A percentile compares a stretch with the other conserved stretches of the same genome.
These are phyloP conservation scores for Cyclotella distinguenda DNA, from an alignment of 108 stramenopile species.

Conservation along the genomic window DNA sequence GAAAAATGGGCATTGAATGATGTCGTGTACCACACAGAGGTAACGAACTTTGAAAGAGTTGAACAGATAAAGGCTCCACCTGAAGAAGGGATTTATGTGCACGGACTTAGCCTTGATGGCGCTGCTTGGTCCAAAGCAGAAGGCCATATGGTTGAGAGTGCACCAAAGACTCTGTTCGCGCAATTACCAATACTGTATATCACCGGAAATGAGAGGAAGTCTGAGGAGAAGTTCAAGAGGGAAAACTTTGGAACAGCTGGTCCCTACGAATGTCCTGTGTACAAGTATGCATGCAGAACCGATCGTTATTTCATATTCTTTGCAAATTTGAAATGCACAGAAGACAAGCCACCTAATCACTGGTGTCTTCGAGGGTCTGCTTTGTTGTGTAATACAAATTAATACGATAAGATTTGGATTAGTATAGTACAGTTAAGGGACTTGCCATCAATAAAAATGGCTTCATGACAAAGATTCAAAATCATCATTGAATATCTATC, in stretches of 20 bases:
- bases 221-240: slow-evolving; percentile 47
- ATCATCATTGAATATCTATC: no score
- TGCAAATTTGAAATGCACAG: slow-evolving; percentile 65
- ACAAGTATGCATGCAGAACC: slow-evolving; percentile 84
- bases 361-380: slow-evolving; percentile 82
- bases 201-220: slow-evolving; percentile 64
- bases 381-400: slow-evolving; percentile 64
- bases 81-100: slow-evolving; percentile 87
- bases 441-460: no score
- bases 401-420: no score
- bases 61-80: slow-evolving; percentile 62
- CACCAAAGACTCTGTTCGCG: slow-evolving; percentile 77
- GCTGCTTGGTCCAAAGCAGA: slow-evolving; percentile 77
- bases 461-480: no score
- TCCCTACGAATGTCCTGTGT: slow-evolving; percentile 82
- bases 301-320: slow-evolving; percentile 81
- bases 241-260: slow-evolving; percentile 61
- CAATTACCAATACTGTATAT: slow-evolving; percentile 75
- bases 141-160: slow-evolving; percentile 66
- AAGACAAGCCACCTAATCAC: slow-evolving; percentile 60
- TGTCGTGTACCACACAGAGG: slow-evolving; percentile 83
- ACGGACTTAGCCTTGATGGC: slow-evolving; percentile 86
- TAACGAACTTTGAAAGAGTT: slow-evolving; percentile 67
- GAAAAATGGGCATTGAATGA: slow-evolving; percentile 91
- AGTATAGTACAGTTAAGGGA: no score